phyloP scores from a whole-genome alignment of 106 monocot species.

The Xerophyta viscosa region DNA sequence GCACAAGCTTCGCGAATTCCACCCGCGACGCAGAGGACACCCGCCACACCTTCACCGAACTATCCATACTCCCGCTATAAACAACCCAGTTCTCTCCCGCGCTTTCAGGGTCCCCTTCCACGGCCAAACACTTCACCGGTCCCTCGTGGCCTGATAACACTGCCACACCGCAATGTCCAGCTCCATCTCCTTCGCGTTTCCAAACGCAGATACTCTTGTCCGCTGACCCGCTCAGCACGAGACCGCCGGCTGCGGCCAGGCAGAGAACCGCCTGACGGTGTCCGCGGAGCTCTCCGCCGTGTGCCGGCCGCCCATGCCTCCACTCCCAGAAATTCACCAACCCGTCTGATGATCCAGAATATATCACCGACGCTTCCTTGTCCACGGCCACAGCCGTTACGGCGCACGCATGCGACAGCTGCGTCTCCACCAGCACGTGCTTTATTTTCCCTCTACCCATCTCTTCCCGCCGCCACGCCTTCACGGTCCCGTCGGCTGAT shows the following conservation, averaged over 20 bases:
- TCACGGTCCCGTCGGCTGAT: conserved; percentile 76
- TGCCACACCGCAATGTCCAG: conserved; percentile 33
- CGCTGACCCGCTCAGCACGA: conserved; percentile 67
- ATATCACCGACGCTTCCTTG: conserved; percentile 23
- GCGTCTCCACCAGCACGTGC: conserved; percentile 29
- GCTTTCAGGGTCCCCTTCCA: conserved; percentile 28
- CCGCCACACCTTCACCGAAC: conserved; percentile 83
- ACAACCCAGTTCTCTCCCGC: conserved; percentile 40
- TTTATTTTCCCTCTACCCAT: not conserved
- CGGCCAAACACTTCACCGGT: conserved; percentile 74
- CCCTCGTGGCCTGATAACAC: conserved; percentile 54
- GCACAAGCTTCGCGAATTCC: not conserved
- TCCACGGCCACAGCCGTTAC: conserved; percentile 53
- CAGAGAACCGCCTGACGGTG: conserved; percentile 76
- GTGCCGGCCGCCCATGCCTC: conserved; percentile 10
- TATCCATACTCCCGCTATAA: conserved; percentile 84
- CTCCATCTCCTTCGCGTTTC: conserved; percentile 21
- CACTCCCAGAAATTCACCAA: conserved; percentile 57
- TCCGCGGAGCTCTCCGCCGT: conserved; percentile 55
- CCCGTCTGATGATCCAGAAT: conserved; percentile 73
- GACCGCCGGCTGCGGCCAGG: conserved; percentile 42
- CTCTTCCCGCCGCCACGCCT: conserved; percentile 55
- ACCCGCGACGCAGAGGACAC: conserved; percentile 29
- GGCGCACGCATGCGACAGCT: conserved; percentile 60
- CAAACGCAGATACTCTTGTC: conserved; percentile 72